phyloP scores from a whole-genome alignment of 495 filamentous ascomycete species.

The Xylaria telfairii region DNA sequence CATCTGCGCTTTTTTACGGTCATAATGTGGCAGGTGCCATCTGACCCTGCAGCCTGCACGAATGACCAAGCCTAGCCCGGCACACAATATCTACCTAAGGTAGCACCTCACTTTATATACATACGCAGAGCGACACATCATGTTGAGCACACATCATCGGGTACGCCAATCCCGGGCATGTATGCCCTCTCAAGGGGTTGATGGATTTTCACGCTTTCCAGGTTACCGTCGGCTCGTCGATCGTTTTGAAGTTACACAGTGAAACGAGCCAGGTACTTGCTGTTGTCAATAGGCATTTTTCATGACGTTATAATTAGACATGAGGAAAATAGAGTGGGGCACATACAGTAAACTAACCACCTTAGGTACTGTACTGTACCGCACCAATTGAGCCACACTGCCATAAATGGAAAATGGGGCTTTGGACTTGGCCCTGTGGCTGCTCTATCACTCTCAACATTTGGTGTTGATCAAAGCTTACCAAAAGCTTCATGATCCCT shows the following conservation, averaged over 20 bases:
- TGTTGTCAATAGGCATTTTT: neutral
- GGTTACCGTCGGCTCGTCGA: no score
- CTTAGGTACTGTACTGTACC: no score
- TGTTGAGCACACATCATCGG: neutral
- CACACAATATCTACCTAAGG: neutral
- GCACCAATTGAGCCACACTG: neutral
- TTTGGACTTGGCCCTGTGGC: neutral
- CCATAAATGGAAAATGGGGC: neutral
- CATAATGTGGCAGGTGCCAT: neutral
- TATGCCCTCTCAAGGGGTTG: neutral
- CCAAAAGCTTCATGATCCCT: conserved; percentile 2
- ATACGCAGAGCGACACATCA: neutral
- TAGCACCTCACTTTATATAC: neutral
- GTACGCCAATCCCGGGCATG: no score
- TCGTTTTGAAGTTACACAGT: neutral
- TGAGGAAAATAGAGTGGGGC: no score
- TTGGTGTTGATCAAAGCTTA: neutral
- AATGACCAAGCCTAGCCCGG: neutral
- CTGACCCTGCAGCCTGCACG: neutral
- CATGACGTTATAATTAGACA: conserved; percentile 12
- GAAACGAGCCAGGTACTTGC: neutral
- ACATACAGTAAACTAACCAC: no score
- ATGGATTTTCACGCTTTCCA: no score
- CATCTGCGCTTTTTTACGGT: neutral
- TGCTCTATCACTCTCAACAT: neutral